phyloP scores from a whole-genome alignment of 441 rosid species.

The Gossypium davidsonii region DNA sequence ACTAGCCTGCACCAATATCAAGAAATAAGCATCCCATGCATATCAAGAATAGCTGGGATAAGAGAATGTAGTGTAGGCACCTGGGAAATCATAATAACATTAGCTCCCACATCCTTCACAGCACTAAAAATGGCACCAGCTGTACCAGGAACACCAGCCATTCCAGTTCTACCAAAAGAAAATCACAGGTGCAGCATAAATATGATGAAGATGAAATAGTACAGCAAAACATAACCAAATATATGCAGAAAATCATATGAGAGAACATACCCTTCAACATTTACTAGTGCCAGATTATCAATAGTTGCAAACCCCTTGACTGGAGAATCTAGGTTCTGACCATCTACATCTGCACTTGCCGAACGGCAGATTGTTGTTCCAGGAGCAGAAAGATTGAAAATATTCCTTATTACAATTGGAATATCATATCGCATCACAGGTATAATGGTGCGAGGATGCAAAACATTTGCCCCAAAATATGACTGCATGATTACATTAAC shows the following conservation, averaged over 20 bases:
- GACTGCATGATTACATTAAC: slow-evolving; percentile 52
- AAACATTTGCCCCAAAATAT: slow-evolving; percentile 93
- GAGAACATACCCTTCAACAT: slow-evolving; percentile 87
- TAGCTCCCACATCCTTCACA: slow-evolving; percentile 96
- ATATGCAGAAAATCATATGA: slow-evolving; percentile 8
- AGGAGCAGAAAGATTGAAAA: slow-evolving; percentile 78
- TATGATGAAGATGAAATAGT: background rate
- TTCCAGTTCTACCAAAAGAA: slow-evolving; percentile 66
- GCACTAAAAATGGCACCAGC: slow-evolving; percentile 87
- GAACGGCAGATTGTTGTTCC: slow-evolving; percentile 81
- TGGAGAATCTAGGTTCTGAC: slow-evolving; percentile 38
- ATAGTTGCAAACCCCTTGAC: slow-evolving; percentile 95
- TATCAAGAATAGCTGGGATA: background rate
- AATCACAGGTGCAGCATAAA: slow-evolving; percentile 2
- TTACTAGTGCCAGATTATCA: slow-evolving; percentile 90
- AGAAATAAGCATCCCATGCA: slow-evolving; percentile 20
- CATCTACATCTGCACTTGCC: slow-evolving; percentile 43
- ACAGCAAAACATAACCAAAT: slow-evolving; percentile 7
- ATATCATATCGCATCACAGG: slow-evolving; percentile 90
- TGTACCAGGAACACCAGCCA: slow-evolving; percentile 99
- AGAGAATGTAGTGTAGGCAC: slow-evolving; percentile 27
- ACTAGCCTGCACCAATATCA: slow-evolving; percentile 58
- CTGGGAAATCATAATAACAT: slow-evolving; percentile 97
- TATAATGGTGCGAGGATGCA: slow-evolving; percentile 97
- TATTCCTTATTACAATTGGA: slow-evolving; percentile 89